A percentile compares a stretch with the other conserved stretches of the same genome.
phyloP scores from a whole-genome alignment of 2,329 filamentous ascomycete genomes.

The Ceratocystis cacaofunesta region DNA sequence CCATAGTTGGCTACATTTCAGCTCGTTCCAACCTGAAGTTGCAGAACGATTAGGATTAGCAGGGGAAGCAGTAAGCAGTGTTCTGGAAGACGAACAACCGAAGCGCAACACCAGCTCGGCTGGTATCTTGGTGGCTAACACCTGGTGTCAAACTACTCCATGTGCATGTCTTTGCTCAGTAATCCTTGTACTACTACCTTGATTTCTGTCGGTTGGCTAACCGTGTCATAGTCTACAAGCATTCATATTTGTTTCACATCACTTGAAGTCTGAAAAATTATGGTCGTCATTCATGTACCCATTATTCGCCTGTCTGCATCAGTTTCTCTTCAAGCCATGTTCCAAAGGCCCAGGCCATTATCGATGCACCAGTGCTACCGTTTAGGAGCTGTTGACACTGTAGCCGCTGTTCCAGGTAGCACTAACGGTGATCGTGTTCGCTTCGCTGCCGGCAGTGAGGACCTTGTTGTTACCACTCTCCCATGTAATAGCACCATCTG shows the following conservation, averaged over 20 bases:
- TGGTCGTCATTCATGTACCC: neutral
- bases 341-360: neutral
- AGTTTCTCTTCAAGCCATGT: neutral
- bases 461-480: slow-evolving; percentile 44
- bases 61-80: too few species aligned
- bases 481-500: slow-evolving; percentile 43
- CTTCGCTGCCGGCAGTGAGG: slow-evolving; percentile 24
- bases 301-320: neutral
- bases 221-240: too few species aligned
- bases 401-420: slow-evolving; percentile 25
- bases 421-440: slow-evolving; percentile 21
- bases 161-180: too few species aligned
- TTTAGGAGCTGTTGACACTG: slow-evolving; percentile 6
- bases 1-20: slow-evolving; percentile 41
- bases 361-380: neutral
- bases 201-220: too few species aligned
- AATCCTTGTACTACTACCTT: too few species aligned
- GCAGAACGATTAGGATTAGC: too few species aligned
- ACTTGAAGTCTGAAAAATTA: neutral
- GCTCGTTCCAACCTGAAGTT: neutral
- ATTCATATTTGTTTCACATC: neutral
- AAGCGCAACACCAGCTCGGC: too few species aligned
- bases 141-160: too few species aligned
- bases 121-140: too few species aligned
- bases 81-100: too few species aligned